These are phyloP conservation scores for Fusarium bulbicola DNA, from an alignment of 2,329 filamentous ascomycete species.

Conservation along the genomic window DNA sequence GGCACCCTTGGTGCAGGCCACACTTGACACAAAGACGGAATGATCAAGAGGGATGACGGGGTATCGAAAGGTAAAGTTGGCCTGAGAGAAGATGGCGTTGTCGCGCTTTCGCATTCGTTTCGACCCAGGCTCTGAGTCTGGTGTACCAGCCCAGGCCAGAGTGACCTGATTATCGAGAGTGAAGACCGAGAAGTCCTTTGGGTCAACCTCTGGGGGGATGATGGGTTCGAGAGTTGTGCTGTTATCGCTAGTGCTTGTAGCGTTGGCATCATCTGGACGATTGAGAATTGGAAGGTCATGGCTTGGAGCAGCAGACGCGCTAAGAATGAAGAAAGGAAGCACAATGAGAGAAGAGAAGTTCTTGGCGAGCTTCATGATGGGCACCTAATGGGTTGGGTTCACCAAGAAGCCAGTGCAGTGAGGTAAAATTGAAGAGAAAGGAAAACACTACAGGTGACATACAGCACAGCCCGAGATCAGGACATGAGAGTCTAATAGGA, in stretches of 20 bases:
- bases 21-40: not conserved
- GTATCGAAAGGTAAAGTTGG: conserved; percentile 22
- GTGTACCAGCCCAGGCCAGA: conserved; percentile 21
- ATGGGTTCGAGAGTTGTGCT: conserved; percentile 13
- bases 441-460: not conserved
- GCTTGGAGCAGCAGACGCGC: not conserved
- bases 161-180: not conserved
- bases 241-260: not conserved
- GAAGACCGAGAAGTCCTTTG: not conserved
- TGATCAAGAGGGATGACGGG: conserved; percentile 22
- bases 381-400: no score
- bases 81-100: conserved; percentile 1
- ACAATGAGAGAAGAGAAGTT: not conserved
- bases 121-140: not conserved
- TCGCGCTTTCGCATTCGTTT: conserved; percentile 15
- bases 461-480: not conserved
- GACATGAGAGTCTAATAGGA: not conserved
- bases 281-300: not conserved
- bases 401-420: fast-evolving
- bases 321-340: not conserved
- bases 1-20: not conserved
- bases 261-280: not conserved
- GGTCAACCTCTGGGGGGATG: conserved; percentile 12
- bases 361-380: not conserved
- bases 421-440: not conserved